Evolutionary conservation across 75 land plant genomes (phyloP), one percentile per base, ranked within the genome.

Genomic region (Selaginella tamariscina): DNA sequence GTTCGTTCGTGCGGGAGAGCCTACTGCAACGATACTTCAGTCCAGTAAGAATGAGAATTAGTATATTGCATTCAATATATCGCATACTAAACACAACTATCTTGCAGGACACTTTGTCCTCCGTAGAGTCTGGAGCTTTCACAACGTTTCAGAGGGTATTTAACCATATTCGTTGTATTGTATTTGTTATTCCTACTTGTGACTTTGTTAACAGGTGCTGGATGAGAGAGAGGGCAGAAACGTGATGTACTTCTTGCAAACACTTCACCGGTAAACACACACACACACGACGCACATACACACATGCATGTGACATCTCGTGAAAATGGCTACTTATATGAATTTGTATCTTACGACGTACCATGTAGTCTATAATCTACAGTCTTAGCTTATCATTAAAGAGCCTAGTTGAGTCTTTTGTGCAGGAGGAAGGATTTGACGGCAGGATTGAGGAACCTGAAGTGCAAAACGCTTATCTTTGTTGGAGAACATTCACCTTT

Each of bases 1-100:
- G 88, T 66, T 75, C 75, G 24, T 32, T 93, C 65, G 82, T 93
- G 20, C 86, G 89, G 78, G 96, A 93, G 0, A 72, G 68, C 22
- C 73, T 93, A 23, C 77, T 93, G 27, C 81, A 89, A 68, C 81
- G 98, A 1, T 93, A 89, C 56, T 89, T 93, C 68, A 85, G 98
- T 55, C 83, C 80, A 85, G 98, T 93, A 71, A 59, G 62, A 5
- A 39, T 5, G n/a, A n/a, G n/a, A n/a, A n/a, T n/a, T n/a, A n/a
- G n/a, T n/a, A n/a, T n/a, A n/a, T n/a, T n/a, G n/a, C n/a, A n/a
- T n/a, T n/a, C n/a, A n/a, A n/a, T n/a, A n/a, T n/a, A n/a, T n/a
- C n/a, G n/a, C n/a, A n/a, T n/a, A n/a, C n/a, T n/a, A n/a, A n/a
- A n/a, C n/a, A n/a, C n/a, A n/a, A n/a, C n/a, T n/a, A 39, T 39